phyloP scores from a whole-genome alignment of 768 basidiomycete species.

The Collybiopsis luxurians region DNA sequence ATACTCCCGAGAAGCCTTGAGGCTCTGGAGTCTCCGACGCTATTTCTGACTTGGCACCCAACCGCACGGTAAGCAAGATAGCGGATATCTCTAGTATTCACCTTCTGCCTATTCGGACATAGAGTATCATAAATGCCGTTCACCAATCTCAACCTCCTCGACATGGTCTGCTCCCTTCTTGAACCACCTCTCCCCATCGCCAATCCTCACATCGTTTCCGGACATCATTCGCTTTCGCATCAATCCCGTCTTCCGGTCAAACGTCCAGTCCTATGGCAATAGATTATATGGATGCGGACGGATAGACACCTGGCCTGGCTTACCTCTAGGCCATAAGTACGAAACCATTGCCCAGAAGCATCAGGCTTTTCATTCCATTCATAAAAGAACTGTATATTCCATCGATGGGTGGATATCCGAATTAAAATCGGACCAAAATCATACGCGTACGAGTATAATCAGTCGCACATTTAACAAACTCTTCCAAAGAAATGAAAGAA shows the following conservation, averaged over 20 bases:
- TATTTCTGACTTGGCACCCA: too few relatives aligned
- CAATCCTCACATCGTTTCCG: slow-evolving; percentile 44
- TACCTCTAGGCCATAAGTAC: slow-evolving; percentile 47
- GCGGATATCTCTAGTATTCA: too few relatives aligned
- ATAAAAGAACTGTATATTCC: slow-evolving; percentile 29
- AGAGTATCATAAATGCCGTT: slow-evolving; percentile 7
- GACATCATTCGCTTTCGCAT: slow-evolving; percentile 58
- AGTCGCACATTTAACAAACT: too few relatives aligned
- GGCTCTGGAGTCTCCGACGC: too few relatives aligned
- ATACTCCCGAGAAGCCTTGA: too few relatives aligned
- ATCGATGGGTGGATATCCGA: too few relatives aligned
- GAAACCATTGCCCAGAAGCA: slow-evolving; percentile 36
- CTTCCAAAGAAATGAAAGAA: not conserved
- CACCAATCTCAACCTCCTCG: slow-evolving; percentile 9
- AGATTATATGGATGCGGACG: not conserved
- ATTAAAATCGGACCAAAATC: too few relatives aligned
- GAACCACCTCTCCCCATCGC: slow-evolving; percentile 50
- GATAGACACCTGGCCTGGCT: slow-evolving; percentile 8
- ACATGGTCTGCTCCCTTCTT: slow-evolving; percentile 12
- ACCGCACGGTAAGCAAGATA: too few relatives aligned
- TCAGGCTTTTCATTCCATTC: slow-evolving; percentile 47
- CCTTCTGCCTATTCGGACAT: too few relatives aligned
- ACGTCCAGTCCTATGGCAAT: slow-evolving; percentile 50
- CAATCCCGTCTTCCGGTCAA: slow-evolving; percentile 38
- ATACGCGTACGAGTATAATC: too few relatives aligned